A percentile compares a stretch with the other conserved stretches of the same genome.
Evolutionary conservation across 148 eudicot species (phyloP).

Genomic region (Arbutus unedo): DNA sequence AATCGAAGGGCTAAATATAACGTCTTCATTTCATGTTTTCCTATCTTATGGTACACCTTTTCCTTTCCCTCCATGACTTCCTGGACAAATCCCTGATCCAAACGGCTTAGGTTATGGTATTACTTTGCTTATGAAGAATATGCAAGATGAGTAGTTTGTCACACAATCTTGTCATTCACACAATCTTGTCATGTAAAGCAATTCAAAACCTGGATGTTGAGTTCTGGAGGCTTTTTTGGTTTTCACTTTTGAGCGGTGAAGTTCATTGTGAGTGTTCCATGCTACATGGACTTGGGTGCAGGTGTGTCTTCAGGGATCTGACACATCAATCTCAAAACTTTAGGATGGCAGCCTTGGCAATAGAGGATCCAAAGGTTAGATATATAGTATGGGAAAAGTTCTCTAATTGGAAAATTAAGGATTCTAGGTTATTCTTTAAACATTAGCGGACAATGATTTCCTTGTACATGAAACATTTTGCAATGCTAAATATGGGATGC

Average conservation of each 20-base stretch:
- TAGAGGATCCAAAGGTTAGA: neutral
- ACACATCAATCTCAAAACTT: neutral
- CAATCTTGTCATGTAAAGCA: neutral
- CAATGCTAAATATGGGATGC: neutral
- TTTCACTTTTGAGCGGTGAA: neutral
- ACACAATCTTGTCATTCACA: neutral
- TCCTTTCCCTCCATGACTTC: neutral
- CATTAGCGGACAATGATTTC: neutral
- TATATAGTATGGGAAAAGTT: neutral
- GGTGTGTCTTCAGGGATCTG: neutral
- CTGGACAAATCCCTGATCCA: neutral
- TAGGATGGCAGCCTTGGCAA: neutral
- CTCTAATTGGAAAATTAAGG: neutral
- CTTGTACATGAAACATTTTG: neutral
- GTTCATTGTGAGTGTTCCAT: neutral
- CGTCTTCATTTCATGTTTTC: neutral
- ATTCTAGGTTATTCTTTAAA: neutral
- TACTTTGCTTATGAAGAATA: neutral
- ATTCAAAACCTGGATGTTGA: neutral
- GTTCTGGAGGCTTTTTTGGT: neutral
- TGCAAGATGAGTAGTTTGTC: neutral
- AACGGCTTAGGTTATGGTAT: neutral
- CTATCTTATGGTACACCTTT: neutral
- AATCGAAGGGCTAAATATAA: neutral
- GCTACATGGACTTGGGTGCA: neutral